Base-by-base conservation (phyloP, 805 yeast genomes). In the Osmozyma mogii region DNA sequence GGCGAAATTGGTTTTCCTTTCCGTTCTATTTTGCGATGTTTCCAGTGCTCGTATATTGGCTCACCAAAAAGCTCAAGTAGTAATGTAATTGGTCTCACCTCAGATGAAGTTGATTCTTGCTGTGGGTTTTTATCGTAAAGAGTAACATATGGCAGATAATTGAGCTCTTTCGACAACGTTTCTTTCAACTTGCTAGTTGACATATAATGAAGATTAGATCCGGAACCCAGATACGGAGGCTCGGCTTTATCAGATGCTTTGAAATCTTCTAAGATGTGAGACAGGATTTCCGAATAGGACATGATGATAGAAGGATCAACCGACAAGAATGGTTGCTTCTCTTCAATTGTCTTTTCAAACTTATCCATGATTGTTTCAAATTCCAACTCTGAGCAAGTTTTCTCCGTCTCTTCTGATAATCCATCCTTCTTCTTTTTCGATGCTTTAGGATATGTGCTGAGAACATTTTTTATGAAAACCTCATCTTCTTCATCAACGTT, bases 401-500 rank as follows among this genome's bases (percentile, higher is more conserved):
- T 42, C 6, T 19, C 18, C 15, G 13, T 13, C n/a, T n/a, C n/a
- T n/a, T n/a, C n/a, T n/a, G n/a, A n/a, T n/a, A n/a, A n/a, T n/a
- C n/a, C n/a, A 8, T 36, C 43, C 14, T 23, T 28, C 17, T 36
- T 38, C 13, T 29, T 28, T 15, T 26, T 2, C 30, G 44, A 38
- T 41, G 42, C 20, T 27, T 40, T 30, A 11, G 43, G 30, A 4
- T 37, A 26, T 8, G 40, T 35, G 15, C 51, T 49, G 31, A 69
- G 43, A 10, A 38, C 40, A 9, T 61, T 49, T 3, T 46, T 52
- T 28, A 85, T 56, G 47, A 80, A 89, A 34, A 54, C 72, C 19
- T 77, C 94, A 56, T 92, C 98, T 6, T 45, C 68, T 53, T 89
- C 97, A 56, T 92, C 97, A 82, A 92, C 75, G 55, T 78, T 78